phyloP scores from a whole-genome alignment of 164 flowering plant genomes.

The Houttuynia cordata region DNA sequence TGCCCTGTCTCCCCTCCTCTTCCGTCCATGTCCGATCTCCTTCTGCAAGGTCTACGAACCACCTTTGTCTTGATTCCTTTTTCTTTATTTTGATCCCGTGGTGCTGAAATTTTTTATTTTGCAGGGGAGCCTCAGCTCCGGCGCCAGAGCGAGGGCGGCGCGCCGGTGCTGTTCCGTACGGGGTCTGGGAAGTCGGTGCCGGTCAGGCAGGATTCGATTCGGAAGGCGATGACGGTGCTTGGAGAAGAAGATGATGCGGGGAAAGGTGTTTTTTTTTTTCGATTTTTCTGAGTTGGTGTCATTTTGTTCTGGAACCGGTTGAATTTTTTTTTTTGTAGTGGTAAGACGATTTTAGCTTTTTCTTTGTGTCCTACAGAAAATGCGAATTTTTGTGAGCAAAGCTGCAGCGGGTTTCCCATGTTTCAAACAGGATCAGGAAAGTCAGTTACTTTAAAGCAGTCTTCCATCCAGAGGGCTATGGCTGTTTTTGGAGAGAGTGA shows the following conservation, averaged over 20 bases:
- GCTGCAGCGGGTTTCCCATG: constrained; percentile 19
- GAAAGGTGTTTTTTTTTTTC: constrained; percentile 10
- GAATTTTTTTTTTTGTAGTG: no score
- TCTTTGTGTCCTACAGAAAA: neutral
- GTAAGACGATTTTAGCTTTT: no score
- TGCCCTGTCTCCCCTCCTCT: constrained; percentile 22
- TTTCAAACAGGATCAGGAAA: constrained; percentile 59
- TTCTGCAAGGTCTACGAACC: constrained; percentile 31
- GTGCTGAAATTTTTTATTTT: neutral
- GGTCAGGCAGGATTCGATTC: constrained; percentile 43
- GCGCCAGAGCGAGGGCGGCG: constrained; percentile 19
- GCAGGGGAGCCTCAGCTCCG: constrained; percentile 17
- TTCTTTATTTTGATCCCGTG: neutral
- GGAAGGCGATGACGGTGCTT: constrained; percentile 50
- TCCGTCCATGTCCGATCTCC: constrained; percentile 63
- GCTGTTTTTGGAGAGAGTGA: constrained; percentile 8
- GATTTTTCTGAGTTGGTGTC: neutral
- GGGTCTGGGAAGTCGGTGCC: constrained; percentile 54
- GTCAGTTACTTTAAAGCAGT: constrained; percentile 32
- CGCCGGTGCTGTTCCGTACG: constrained; percentile 28
- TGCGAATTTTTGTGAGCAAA: neutral
- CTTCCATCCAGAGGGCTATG: constrained; percentile 32
- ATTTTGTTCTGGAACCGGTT: no score
- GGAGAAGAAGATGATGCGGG: constrained; percentile 23
- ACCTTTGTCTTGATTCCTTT: neutral